A percentile compares a stretch with the other conserved stretches of the same genome.
Conservation (phyloP, 2,329 filamentous ascomycete species). For the Beauveria brongniartii region DNA sequence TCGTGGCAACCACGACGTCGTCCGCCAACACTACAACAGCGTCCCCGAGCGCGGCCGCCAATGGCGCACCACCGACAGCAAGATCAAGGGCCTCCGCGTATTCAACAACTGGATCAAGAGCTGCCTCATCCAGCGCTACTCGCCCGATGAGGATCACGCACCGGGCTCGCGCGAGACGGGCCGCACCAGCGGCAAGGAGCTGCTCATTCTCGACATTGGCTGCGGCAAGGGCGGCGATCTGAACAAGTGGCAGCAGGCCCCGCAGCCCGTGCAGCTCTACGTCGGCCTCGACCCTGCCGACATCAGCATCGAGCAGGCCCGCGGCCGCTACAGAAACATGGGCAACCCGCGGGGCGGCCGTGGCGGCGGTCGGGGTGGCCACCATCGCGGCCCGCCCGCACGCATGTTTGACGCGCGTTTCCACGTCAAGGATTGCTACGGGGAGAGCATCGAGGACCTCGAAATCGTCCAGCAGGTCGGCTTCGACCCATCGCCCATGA, state of each 20-base stretch:
- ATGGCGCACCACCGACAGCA: slow-evolving; percentile 88
- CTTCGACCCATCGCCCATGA: slow-evolving; percentile 68
- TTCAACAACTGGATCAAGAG: slow-evolving; percentile 99
- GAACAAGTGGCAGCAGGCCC: slow-evolving; percentile 91
- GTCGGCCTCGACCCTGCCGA: slow-evolving; percentile 92
- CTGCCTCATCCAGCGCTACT: slow-evolving; percentile 94
- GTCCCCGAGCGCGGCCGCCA: slow-evolving; percentile 89
- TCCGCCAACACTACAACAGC: slow-evolving; percentile 90
- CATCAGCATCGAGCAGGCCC: slow-evolving; percentile 83
- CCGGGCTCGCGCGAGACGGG: slow-evolving; percentile 50
- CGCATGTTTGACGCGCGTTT: slow-evolving; percentile 80
- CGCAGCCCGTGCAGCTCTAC: slow-evolving; percentile 85
- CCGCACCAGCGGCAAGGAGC: slow-evolving; percentile 44
- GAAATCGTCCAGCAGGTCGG: slow-evolving; percentile 79
- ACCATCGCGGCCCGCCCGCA: slow-evolving; percentile 33
- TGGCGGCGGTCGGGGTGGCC: slow-evolving; percentile 37
- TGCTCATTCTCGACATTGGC: slow-evolving; percentile 86
- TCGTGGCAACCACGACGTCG: slow-evolving; percentile 67
- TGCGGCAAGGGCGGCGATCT: slow-evolving; percentile 96
- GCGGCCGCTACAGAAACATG: slow-evolving; percentile 75
- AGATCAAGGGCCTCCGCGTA: slow-evolving; percentile 86
- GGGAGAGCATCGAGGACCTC: slow-evolving; percentile 72
- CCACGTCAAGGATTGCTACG: slow-evolving; percentile 86
- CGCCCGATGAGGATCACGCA: slow-evolving; percentile 65
- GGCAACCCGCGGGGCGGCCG: slow-evolving; percentile 49